phyloP scores from a whole-genome alignment of 2,329 filamentous ascomycete genomes.

The Fusarium buxicola region DNA sequence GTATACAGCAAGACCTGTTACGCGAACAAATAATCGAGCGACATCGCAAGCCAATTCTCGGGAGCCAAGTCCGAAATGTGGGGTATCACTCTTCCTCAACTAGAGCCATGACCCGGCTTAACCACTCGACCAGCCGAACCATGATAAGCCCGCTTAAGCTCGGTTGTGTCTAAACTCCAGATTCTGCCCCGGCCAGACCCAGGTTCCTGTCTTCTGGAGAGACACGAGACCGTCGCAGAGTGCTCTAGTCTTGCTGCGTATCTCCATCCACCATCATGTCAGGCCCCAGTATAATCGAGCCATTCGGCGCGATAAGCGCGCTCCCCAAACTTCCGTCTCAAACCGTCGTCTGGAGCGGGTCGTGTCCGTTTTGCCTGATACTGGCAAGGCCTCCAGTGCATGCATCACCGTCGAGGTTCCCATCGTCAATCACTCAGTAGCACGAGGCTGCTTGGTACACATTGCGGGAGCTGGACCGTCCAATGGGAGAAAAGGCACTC shows the following conservation, averaged over 20 bases:
- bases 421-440: constrained; percentile 35
- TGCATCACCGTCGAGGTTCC: constrained; percentile 27
- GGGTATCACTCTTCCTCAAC: constrained; percentile 32
- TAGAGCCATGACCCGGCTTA: constrained; percentile 16
- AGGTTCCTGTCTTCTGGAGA: constrained; percentile 17
- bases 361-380: constrained; percentile 9
- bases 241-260: constrained; percentile 23
- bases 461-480: constrained; percentile 36
- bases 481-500: constrained; percentile 26
- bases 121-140: constrained; percentile 34
- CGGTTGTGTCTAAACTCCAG: constrained; percentile 17
- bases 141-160: constrained; percentile 38
- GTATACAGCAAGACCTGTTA: constrained; percentile 2
- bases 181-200: constrained; percentile 15
- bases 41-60: constrained; percentile 28
- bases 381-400: constrained; percentile 5
- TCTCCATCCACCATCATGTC: constrained; percentile 30
- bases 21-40: constrained; percentile 22
- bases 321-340: constrained; percentile 41
- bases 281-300: constrained; percentile 33
- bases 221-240: constrained; percentile 27
- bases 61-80: constrained; percentile 36
- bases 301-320: constrained; percentile 47
- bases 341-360: constrained; percentile 30
- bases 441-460: constrained; percentile 20